phyloP scores from a whole-genome alignment of 2,329 filamentous ascomycete genomes.

The Epichloe coenophiala region DNA sequence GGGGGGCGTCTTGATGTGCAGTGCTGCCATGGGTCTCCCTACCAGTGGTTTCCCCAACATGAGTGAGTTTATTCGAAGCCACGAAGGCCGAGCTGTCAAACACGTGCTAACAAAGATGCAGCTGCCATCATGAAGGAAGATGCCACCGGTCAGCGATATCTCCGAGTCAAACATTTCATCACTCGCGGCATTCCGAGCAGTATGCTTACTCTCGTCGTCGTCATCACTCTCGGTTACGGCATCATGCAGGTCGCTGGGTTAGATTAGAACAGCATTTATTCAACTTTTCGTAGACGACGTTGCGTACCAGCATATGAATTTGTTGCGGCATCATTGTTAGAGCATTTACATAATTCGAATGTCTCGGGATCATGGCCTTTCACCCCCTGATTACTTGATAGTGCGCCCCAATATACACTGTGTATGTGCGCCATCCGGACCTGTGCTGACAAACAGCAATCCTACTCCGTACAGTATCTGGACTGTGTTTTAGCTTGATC shows the following conservation, averaged over 20 bases:
- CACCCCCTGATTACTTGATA: too few relatives aligned
- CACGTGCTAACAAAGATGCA: constrained; percentile 22
- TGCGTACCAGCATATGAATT: neutral
- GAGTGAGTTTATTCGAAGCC: constrained; percentile 53
- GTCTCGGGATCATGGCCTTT: too few relatives aligned
- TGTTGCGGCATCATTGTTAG: neutral
- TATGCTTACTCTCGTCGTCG: constrained; percentile 65
- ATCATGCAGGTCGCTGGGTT: constrained; percentile 68
- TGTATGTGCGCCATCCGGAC: neutral
- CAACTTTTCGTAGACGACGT: neutral
- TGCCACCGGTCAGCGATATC: constrained; percentile 78
- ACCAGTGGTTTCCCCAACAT: constrained; percentile 98
- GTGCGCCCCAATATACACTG: neutral
- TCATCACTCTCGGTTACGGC: constrained; percentile 81
- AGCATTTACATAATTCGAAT: too few relatives aligned
- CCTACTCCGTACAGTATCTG: too few relatives aligned
- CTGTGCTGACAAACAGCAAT: neutral
- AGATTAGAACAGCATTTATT: constrained; percentile 19
- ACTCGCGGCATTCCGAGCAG: constrained; percentile 84
- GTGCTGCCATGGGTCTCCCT: constrained; percentile 87
- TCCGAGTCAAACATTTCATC: constrained; percentile 88
- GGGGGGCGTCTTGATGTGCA: constrained; percentile 91
- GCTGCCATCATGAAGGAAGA: constrained; percentile 99
- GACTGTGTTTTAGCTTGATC: neutral
- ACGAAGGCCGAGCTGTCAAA: neutral